These are phyloP conservation scores for Apodospora peruviana DNA, from an alignment of 495 filamentous ascomycete genomes.

Conservation along the genomic window DNA sequence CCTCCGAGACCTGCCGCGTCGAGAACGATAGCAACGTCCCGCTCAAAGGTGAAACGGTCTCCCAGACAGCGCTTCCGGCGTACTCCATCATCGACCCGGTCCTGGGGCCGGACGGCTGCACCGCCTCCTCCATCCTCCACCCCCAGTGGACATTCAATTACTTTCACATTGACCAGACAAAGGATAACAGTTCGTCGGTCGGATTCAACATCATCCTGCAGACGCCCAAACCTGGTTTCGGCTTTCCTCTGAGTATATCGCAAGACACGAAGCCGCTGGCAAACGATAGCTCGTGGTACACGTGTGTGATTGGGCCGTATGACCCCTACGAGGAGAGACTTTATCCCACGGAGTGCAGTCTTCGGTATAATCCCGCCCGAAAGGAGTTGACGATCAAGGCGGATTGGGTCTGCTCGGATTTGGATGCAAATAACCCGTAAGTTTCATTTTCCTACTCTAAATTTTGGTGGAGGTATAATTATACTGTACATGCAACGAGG, in stretches of 20 bases:
- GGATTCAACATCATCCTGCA: conserved; percentile 21
- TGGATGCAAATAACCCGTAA: conserved; percentile 21
- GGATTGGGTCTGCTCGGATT: conserved; percentile 23
- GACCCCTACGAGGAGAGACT: conserved; percentile 14
- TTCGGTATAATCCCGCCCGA: conserved; percentile 11
- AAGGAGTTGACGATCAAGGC: conserved; percentile 16
- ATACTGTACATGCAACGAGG: background rate
- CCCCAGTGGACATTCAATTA: conserved; percentile 21
- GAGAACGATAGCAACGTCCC: background rate
- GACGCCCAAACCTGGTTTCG: conserved; percentile 12
- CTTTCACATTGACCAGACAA: conserved; percentile 10
- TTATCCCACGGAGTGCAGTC: conserved; percentile 17
- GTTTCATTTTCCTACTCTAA: conserved; percentile 3
- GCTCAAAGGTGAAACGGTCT: conserved; percentile 9
- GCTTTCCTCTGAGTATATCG: conserved; percentile 17
- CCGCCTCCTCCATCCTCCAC: conserved; percentile 17
- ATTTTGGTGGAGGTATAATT: background rate
- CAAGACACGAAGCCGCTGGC: conserved; percentile 1
- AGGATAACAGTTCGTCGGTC: conserved; percentile 3
- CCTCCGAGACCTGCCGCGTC: background rate
- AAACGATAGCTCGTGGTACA: conserved; percentile 11
- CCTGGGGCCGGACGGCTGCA: conserved; percentile 21
- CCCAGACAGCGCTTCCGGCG: conserved; percentile 8
- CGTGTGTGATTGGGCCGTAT: conserved; percentile 13
- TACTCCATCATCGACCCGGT: conserved; percentile 23